A percentile compares a stretch with the other conserved stretches of the same genome.
These are phyloP conservation scores for Sarcodon aspratus DNA, from an alignment of 768 basidiomycete species.

Conservation along the genomic window DNA sequence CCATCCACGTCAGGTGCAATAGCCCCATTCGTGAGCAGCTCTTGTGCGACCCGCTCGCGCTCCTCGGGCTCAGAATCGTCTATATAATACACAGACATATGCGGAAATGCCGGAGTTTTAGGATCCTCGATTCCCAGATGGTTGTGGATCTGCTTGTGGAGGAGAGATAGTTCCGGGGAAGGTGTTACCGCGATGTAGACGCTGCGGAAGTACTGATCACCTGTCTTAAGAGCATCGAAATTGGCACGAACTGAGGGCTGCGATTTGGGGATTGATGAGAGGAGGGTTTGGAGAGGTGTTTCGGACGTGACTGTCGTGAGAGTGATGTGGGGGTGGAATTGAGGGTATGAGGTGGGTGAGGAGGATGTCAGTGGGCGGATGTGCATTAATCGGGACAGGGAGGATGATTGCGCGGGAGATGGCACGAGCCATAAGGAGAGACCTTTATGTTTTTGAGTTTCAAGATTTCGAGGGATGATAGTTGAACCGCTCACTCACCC, in stretches of 20 bases:
- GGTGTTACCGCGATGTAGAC: slow-evolving; percentile 45
- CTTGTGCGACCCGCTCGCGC: slow-evolving; percentile 34
- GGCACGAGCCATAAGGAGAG: slow-evolving; percentile 67
- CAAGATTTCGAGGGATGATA: no score
- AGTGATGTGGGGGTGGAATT: slow-evolving; percentile 63
- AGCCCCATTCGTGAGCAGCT: slow-evolving; percentile 25
- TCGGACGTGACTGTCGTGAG: slow-evolving; percentile 33
- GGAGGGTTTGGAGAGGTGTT: slow-evolving; percentile 19
- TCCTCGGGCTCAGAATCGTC: slow-evolving; percentile 51
- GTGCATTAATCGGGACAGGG: slow-evolving; percentile 36
- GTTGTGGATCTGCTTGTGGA: slow-evolving; percentile 38
- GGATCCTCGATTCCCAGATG: slow-evolving; percentile 25
- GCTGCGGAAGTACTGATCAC: slow-evolving; percentile 60
- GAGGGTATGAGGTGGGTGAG: slow-evolving; percentile 40
- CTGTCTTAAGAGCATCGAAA: slow-evolving; percentile 45
- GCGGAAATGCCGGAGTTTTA: slow-evolving; percentile 50
- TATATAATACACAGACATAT: slow-evolving; percentile 68
- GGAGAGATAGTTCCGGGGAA: slow-evolving; percentile 28
- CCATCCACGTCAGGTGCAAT: slow-evolving; percentile 15
- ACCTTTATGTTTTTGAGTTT: slow-evolving; percentile 23
- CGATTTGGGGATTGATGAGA: slow-evolving; percentile 25
- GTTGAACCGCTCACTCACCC: no score
- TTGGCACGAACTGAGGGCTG: slow-evolving; percentile 25
- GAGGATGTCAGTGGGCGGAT: slow-evolving; percentile 15
- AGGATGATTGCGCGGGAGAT: slow-evolving; percentile 25